A percentile compares a stretch with the other conserved stretches of the same genome.
These are phyloP conservation scores for Fusarium transvaalense DNA, from an alignment of 2,329 filamentous ascomycete species.

Conservation along the genomic window DNA sequence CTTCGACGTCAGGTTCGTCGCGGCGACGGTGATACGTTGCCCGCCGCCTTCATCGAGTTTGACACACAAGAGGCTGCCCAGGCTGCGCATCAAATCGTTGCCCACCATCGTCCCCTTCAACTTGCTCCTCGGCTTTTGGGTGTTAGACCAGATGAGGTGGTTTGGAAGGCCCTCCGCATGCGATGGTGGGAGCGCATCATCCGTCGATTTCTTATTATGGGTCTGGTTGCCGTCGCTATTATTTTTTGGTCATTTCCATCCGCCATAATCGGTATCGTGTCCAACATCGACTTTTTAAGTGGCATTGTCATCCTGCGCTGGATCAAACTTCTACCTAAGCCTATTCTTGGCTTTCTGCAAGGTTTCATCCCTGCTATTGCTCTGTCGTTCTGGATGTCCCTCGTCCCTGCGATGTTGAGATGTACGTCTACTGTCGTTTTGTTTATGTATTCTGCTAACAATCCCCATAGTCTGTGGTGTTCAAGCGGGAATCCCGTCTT, in stretches of 20 bases:
- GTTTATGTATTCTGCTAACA: constrained; percentile 18
- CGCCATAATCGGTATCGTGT: constrained; percentile 84
- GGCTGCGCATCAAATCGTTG: constrained; percentile 84
- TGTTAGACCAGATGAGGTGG: constrained; percentile 82
- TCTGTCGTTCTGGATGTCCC: constrained; percentile 85
- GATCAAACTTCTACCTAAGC: constrained; percentile 75
- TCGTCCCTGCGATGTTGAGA: constrained; percentile 86
- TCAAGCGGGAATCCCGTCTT: constrained; percentile 81
- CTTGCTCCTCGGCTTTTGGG: constrained; percentile 90
- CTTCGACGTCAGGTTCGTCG: constrained; percentile 80
- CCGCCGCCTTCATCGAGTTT: constrained; percentile 93
- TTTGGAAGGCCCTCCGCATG: constrained; percentile 88
- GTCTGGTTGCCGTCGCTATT: constrained; percentile 81
- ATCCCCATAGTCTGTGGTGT: constrained; percentile 74
- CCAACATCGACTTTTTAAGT: constrained; percentile 81
- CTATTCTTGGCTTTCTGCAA: constrained; percentile 85
- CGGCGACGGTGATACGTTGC: constrained; percentile 74
- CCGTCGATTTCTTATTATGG: constrained; percentile 75
- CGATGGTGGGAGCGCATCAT: constrained; percentile 88
- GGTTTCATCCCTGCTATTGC: constrained; percentile 85
- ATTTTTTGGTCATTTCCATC: constrained; percentile 87
- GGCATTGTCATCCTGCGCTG: constrained; percentile 77
- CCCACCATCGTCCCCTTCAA: constrained; percentile 87
- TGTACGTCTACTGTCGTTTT: constrained; percentile 40
- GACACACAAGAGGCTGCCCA: constrained; percentile 85